These are phyloP conservation scores for Xenosphaeropsis pyriputrescens DNA, from an alignment of 2,329 filamentous ascomycete species.

Conservation along the genomic window DNA sequence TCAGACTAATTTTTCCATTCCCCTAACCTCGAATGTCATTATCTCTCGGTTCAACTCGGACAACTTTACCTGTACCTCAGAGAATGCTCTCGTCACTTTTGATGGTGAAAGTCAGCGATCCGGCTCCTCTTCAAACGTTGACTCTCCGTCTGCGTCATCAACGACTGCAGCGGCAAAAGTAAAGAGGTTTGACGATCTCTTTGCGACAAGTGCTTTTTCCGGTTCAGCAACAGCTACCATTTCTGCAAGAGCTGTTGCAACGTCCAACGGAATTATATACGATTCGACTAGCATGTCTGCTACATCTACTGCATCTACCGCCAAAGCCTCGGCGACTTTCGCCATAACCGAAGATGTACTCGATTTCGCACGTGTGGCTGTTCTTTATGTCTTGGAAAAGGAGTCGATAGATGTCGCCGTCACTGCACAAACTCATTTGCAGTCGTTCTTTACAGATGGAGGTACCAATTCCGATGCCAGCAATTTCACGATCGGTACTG, in stretches of 20 bases:
- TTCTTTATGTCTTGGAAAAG: constrained; percentile 47
- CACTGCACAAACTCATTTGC: constrained; percentile 35
- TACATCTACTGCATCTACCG: constrained; percentile 3
- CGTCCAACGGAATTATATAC: constrained; percentile 3
- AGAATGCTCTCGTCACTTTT: constrained; percentile 84
- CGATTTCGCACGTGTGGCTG: constrained; percentile 48
- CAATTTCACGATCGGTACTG: constrained; percentile 14
- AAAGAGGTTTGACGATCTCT: background rate
- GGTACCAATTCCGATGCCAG: constrained; percentile 8
- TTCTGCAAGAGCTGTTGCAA: background rate
- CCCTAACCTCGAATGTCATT: constrained; percentile 54
- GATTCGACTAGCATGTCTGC: background rate
- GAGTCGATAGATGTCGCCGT: constrained; percentile 33
- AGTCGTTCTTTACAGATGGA: constrained; percentile 33
- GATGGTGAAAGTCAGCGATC: constrained; percentile 29
- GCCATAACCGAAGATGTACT: constrained; percentile 37
- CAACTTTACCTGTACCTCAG: constrained; percentile 65
- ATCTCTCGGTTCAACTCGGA: constrained; percentile 62
- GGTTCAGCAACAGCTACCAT: constrained; percentile 1
- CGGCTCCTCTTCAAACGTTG: constrained; percentile 6
- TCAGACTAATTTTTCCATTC: constrained; percentile 56
- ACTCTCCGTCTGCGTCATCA: constrained; percentile 4
- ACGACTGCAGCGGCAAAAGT: constrained; percentile 1
- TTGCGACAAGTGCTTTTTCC: background rate
- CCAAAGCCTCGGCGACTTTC: constrained; percentile 22